Conservation (phyloP, 2,329 filamentous ascomycete genomes). For the Pseudopithomyces chartarum region DNA sequence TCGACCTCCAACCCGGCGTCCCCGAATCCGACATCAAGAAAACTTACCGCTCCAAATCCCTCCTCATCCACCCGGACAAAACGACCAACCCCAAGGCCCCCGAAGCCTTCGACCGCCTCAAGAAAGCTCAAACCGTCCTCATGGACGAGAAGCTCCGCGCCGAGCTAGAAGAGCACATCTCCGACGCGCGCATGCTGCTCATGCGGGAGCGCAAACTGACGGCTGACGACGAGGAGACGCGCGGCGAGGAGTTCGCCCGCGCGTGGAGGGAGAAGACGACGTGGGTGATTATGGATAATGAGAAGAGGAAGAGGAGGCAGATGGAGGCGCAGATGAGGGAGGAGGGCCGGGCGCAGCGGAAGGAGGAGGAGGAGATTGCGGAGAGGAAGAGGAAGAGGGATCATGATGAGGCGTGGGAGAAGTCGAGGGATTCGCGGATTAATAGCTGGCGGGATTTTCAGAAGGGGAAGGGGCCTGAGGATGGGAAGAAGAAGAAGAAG, state of each 20-base stretch:
- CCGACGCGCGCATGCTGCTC: constrained; percentile 91
- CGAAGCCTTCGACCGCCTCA: constrained; percentile 94
- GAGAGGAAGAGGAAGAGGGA: constrained; percentile 68
- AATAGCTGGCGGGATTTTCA: constrained; percentile 93
- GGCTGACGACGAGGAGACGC: constrained; percentile 82
- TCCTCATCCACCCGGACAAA: constrained; percentile 98
- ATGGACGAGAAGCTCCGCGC: constrained; percentile 92
- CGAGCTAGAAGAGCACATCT: constrained; percentile 89
- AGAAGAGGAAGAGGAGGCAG: constrained; percentile 81
- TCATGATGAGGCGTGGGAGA: constrained; percentile 94
- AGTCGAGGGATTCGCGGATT: constrained; percentile 87
- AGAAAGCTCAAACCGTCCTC: constrained; percentile 89
- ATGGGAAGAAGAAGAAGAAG: constrained; percentile 53
- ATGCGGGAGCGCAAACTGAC: constrained; percentile 96
- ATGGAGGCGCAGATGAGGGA: constrained; percentile 95
- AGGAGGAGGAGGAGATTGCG: constrained; percentile 83
- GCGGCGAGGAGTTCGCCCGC: constrained; percentile 79
- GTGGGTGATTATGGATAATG: constrained; percentile 89
- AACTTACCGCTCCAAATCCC: constrained; percentile 94
- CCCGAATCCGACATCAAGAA: constrained; percentile 95
- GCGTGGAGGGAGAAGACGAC: constrained; percentile 91
- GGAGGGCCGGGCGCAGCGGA: constrained; percentile 86
- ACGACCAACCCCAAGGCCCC: constrained; percentile 88
- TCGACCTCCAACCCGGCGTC: constrained; percentile 93
- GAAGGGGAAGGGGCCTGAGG: constrained; percentile 62